Evolutionary conservation across 768 basidiomycete genomes (phyloP).

Genomic region (Chalciporus pseudorubinellus): DNA sequence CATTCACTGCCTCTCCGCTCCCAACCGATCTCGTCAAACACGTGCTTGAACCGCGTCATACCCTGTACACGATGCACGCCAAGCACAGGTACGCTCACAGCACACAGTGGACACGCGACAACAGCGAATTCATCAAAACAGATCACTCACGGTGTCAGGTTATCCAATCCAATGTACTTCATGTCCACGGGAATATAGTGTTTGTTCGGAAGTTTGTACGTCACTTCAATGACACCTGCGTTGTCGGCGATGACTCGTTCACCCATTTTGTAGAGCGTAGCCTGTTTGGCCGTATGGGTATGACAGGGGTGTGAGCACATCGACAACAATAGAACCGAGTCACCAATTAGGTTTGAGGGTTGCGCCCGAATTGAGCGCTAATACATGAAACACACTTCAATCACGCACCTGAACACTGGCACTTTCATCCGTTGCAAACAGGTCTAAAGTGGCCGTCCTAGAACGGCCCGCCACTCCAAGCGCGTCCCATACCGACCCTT

Average conservation of each 20-base stretch:
- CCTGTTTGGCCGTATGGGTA: slow-evolving; percentile 44
- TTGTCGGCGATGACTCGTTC: slow-evolving; percentile 70
- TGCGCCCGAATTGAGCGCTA: too few relatives aligned
- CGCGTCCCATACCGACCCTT: slow-evolving; percentile 60
- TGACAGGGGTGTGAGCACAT: background rate
- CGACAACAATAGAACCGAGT: too few relatives aligned
- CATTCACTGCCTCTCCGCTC: slow-evolving; percentile 6
- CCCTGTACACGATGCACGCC: background rate
- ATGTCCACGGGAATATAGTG: slow-evolving; percentile 92
- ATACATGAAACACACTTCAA: background rate
- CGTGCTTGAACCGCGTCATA: slow-evolving; percentile 18
- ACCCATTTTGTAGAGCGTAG: slow-evolving; percentile 89
- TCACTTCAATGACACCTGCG: slow-evolving; percentile 52
- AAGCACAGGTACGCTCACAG: background rate
- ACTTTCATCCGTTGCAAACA: slow-evolving; percentile 85
- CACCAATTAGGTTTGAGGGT: too few relatives aligned
- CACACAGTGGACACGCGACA: background rate
- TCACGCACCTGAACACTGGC: slow-evolving; percentile 82
- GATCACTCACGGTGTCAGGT: slow-evolving; percentile 57
- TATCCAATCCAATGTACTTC: slow-evolving; percentile 69
- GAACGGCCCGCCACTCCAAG: slow-evolving; percentile 51
- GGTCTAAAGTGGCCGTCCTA: slow-evolving; percentile 65
- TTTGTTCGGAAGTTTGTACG: slow-evolving; percentile 87
- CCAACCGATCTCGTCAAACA: slow-evolving; percentile 7
- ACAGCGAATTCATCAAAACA: slow-evolving; percentile 7